Base-by-base conservation (phyloP, 2,329 filamentous ascomycete species). In the Pseudogymnoascus sp. region DNA sequence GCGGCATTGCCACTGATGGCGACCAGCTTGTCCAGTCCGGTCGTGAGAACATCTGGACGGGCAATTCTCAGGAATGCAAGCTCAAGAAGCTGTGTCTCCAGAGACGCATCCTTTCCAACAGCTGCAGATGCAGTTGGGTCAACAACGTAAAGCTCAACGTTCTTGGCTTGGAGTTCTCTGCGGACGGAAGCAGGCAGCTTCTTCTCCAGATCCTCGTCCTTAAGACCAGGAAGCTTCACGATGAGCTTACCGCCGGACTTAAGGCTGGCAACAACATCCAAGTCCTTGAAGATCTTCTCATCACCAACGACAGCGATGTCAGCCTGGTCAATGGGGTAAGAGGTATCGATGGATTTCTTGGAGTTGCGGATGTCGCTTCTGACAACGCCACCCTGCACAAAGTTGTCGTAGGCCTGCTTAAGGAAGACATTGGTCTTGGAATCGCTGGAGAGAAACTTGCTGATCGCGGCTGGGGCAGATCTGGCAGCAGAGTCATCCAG, bases 151-250 rank as follows among this genome's bases (percentile, higher is more conserved):
- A 99, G 80, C 65, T 87, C 78, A 35, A 92, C 78, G 35, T 82
- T 81, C 74, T 89, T 90, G 70, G 85, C 80, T 61, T 85, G 84
- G 59, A 97, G 76, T 12, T 82, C 79, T 75, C 89, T 90, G 71
- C 89, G 87, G 66, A 94, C 83, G 55, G 79, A 74, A 37, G 81
- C 79, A 1, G 90, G 84, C 5, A 99, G 79, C 69, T 89, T 87
- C 82, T 95, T 96, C 78, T 97, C 93, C 5, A 92, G 74, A 36
- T 97, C 92, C 48, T 95, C 93, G 60, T 91, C 85, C 77, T 96
- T 96, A 73, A 90, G 85, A 67, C 86, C 87, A 29, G 90, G 82
- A 25, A 94, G 81, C 70, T 87, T 89, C 42, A 97, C 71, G 61
- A 97, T 82, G 48, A 97, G 75, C 66, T 86, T 87, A 61, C 88